Evolutionary conservation across 495 filamentous ascomycete genomes (phyloP), one percentile per base, ranked within the genome.

Genomic region (Aspergillus kassunensis): DNA sequence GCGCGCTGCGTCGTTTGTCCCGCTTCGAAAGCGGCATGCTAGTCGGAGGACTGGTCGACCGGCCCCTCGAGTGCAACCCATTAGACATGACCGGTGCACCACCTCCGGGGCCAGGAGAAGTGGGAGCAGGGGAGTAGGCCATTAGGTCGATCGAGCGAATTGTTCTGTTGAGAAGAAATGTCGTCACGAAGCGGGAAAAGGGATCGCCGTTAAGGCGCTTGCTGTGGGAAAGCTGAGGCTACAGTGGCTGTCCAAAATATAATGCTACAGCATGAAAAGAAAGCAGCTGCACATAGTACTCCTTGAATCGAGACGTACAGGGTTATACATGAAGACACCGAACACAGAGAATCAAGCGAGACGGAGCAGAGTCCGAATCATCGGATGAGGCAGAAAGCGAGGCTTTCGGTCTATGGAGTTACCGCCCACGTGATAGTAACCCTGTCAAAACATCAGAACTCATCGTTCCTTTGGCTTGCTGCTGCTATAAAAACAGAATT

Each of bases 1-100:
- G 78, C 44, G 81, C 77, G 51, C 86, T 87, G 47, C 91, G 85
- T 53, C 88, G 82, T 64, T 95, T 93, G 74, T 97, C 91, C 59
- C 89, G 81, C 75, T 98, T 98, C 4, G 91, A 89, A 25, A 50
- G 79, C 67, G 62, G 65, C 6, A 64, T 61, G 36, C 61, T 58
- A 15, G 60, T 60, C 12, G 59, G 60, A 7, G 71, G 73, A 51
- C 71, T 76, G 8, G 59, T 54, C 12, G 73, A 73, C 2, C 68
- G 67, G 20, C 62, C 64, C 23, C 67, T 55, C 10, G 57, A 60
- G 39, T 66, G 60, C 34, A 65, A 34, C 11, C 58, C 63, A 49
- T 60, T 59, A 19, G 46, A 53, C 56, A 58, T 54, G 33, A 55
- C 59, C 29, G 60, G 59, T 41, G 48, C 54, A 25, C 44, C 51